These are phyloP conservation scores for Rutidosis leptorrhynchoides DNA, from an alignment of 129 eudicot genomes.

Conservation along the genomic window DNA sequence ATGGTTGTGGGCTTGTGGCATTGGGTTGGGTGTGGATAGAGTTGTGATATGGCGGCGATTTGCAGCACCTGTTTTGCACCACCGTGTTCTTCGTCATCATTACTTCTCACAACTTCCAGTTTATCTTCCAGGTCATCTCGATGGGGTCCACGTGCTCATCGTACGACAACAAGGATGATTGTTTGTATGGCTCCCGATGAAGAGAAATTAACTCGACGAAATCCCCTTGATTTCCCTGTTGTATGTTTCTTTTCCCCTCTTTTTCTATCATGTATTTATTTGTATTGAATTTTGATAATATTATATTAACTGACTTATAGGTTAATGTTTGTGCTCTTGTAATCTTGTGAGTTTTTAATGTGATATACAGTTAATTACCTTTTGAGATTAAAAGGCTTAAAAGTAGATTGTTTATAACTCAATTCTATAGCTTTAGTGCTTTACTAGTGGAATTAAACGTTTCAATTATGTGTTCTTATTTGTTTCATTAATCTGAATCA, in stretches of 20 bases:
- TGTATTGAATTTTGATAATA: background rate
- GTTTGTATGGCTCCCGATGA: conserved; percentile 87
- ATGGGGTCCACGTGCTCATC: conserved; percentile 7
- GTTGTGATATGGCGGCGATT: conserved; percentile 32
- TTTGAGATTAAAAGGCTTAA: background rate
- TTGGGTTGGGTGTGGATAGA: conserved; percentile 26
- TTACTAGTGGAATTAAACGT: too few relatives aligned
- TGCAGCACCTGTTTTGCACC: conserved; percentile 27
- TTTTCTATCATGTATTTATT: background rate
- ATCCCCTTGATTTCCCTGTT: conserved; percentile 79
- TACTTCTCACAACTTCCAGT: conserved; percentile 22
- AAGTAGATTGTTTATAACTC: background rate
- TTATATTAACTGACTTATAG: background rate
- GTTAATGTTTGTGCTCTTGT: too few relatives aligned
- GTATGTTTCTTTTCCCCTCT: conserved; percentile 33
- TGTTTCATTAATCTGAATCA: too few relatives aligned
- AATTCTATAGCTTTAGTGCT: too few relatives aligned
- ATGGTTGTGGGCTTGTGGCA: too few relatives aligned
- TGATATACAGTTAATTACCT: too few relatives aligned
- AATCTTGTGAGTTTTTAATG: too few relatives aligned
- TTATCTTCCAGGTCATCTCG: conserved; percentile 16
- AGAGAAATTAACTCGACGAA: conserved; percentile 77
- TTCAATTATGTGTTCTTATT: too few relatives aligned
- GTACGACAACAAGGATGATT: conserved; percentile 14
- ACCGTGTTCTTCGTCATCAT: too few relatives aligned